These are phyloP conservation scores for Cotoneaster glaucophyllus DNA, from an alignment of 306 rosid species.

Conservation along the genomic window DNA sequence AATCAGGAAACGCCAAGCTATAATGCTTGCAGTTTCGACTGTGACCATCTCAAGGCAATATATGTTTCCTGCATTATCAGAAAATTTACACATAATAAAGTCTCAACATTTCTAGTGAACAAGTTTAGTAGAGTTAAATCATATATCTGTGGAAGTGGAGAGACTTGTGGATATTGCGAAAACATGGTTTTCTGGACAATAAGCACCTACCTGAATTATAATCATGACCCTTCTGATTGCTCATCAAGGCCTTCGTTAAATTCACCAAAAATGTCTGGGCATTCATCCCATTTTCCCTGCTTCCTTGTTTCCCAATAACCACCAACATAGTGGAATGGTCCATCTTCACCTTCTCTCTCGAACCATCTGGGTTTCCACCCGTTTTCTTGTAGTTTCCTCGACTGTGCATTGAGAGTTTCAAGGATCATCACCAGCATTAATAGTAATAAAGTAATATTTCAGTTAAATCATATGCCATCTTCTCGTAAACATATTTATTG, in stretches of 20 bases:
- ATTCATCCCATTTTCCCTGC: constrained; percentile 64
- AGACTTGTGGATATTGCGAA: neutral
- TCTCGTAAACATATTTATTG: neutral
- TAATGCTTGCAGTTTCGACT: neutral
- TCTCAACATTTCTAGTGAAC: neutral
- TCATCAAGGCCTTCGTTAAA: constrained; percentile 35
- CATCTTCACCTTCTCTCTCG: constrained; percentile 53
- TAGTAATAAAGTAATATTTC: neutral
- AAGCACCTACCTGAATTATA: constrained; percentile 36
- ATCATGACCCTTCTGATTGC: constrained; percentile 42
- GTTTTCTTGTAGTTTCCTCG: constrained; percentile 89
- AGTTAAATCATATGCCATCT: neutral
- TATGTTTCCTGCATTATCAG: neutral
- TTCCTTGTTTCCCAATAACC: constrained; percentile 88
- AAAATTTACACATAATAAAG: neutral
- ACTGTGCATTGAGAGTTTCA: constrained; percentile 35
- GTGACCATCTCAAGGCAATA: neutral
- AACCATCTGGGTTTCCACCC: constrained; percentile 98
- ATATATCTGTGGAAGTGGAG: neutral
- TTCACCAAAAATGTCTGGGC: constrained; percentile 86
- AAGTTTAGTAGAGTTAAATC: neutral
- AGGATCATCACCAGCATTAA: neutral
- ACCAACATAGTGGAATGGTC: constrained; percentile 62
- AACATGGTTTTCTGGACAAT: neutral
- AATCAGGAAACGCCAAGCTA: neutral